Percentiles rank a stretch among this genome's conserved stretches.
These are phyloP conservation scores for Geotrichum candidum DNA, from an alignment of 1,139 yeast genomes.

Conservation along the genomic window DNA sequence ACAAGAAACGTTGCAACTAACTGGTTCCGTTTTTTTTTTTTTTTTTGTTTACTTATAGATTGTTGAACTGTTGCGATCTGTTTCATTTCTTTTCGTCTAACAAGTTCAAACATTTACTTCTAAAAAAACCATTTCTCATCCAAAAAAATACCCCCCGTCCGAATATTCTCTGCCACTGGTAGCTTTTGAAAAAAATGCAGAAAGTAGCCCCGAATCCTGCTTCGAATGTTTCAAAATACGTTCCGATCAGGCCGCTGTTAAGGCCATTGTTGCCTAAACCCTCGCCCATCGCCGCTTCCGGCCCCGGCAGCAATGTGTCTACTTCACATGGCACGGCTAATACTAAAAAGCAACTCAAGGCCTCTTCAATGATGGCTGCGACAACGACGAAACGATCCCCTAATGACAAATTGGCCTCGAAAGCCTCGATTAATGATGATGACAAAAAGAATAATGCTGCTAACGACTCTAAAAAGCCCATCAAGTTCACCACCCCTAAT, in stretches of 20 bases:
- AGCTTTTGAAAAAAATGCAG: background rate
- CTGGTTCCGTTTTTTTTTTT: background rate
- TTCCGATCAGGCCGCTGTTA: slow-evolving; percentile 13
- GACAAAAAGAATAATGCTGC: background rate
- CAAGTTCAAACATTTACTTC: background rate
- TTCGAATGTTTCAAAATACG: slow-evolving; percentile 3
- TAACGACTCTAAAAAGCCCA: slow-evolving; percentile 7
- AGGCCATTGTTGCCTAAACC: slow-evolving; percentile 17
- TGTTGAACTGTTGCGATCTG: slow-evolving; percentile 14
- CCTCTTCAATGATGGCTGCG: background rate
- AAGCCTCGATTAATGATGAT: background rate
- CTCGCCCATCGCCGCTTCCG: slow-evolving; percentile 17
- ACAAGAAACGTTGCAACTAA: background rate
- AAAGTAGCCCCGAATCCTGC: background rate
- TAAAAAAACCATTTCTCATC: background rate
- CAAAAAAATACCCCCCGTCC: background rate
- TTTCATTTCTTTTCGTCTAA: slow-evolving; percentile 16
- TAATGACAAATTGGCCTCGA: background rate
- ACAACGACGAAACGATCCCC: background rate
- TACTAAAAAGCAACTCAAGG: background rate
- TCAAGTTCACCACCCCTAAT: background rate
- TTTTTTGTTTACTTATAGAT: background rate
- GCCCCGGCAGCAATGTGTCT: background rate
- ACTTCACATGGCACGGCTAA: background rate
- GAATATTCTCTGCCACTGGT: background rate